phyloP scores from a whole-genome alignment of 2,329 filamentous ascomycete species.

The Colletotrichum kahawae region DNA sequence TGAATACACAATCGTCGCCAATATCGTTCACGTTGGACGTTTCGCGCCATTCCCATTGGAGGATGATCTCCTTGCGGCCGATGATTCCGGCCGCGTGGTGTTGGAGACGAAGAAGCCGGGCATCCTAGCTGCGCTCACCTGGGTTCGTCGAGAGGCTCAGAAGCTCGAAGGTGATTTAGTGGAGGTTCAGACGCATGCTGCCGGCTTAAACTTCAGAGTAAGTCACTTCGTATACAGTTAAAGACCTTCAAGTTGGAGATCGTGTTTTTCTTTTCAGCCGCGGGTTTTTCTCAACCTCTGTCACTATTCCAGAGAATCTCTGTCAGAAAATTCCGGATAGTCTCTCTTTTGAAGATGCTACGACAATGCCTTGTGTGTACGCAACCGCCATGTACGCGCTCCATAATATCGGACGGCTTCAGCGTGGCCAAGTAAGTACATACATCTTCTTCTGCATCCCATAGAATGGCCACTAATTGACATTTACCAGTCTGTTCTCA shows the following conservation, averaged over 20 bases:
- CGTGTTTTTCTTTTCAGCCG: slow-evolving; percentile 29
- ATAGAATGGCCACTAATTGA: slow-evolving; percentile 10
- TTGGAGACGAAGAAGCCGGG: neutral
- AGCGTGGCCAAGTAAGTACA: slow-evolving; percentile 23
- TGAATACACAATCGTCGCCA: slow-evolving; percentile 33
- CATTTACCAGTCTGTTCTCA: slow-evolving; percentile 15
- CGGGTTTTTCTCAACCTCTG: neutral
- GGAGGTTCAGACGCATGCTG: slow-evolving; percentile 15
- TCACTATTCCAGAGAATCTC: neutral
- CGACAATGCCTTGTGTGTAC: slow-evolving; percentile 32
- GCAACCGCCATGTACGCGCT: slow-evolving; percentile 31
- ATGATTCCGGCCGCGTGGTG: neutral
- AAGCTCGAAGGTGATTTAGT: neutral
- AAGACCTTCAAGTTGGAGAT: slow-evolving; percentile 21
- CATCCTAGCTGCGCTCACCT: neutral
- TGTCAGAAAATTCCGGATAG: slow-evolving; percentile 29
- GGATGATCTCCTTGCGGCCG: slow-evolving; percentile 22
- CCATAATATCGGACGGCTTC: slow-evolving; percentile 22
- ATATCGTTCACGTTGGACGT: slow-evolving; percentile 27
- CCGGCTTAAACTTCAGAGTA: slow-evolving; percentile 21
- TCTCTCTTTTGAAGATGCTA: slow-evolving; percentile 30
- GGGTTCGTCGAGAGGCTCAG: neutral
- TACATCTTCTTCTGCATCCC: accelerated
- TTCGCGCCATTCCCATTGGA: slow-evolving; percentile 29
- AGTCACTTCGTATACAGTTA: neutral